Percentiles rank a stretch among this genome's conserved stretches.
phyloP scores from a whole-genome alignment of 78 protist genomes.

The Tieghemostelium lacteum region DNA sequence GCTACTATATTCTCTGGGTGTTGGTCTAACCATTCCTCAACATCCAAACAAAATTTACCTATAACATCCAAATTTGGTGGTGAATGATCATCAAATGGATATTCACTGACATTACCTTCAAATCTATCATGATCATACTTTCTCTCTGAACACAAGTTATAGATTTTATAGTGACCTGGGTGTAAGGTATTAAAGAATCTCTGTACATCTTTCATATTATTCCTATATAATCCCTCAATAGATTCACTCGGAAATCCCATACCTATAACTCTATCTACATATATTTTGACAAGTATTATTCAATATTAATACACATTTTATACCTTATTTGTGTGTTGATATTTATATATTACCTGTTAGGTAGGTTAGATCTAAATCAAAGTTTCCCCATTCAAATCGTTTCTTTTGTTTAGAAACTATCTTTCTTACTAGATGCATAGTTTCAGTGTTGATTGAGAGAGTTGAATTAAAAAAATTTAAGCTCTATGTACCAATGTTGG shows the following conservation, averaged over 20 bases:
- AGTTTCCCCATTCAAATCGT: conserved; percentile 70
- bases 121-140: conserved; percentile 80
- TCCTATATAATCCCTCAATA: conserved; percentile 61
- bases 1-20: conserved; percentile 72
- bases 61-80: conserved; percentile 82
- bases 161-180: conserved; percentile 75
- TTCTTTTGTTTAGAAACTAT: conserved; percentile 83
- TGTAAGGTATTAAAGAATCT: conserved; percentile 73
- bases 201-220: conserved; percentile 69
- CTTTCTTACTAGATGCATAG: conserved; percentile 62
- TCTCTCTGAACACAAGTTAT: conserved; percentile 90
- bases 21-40: conserved; percentile 28
- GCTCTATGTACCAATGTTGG: too few species aligned
- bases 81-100: conserved; percentile 88
- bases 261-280: conserved; percentile 69
- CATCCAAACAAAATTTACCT: conserved; percentile 44
- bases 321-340: too few species aligned
- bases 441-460: too few species aligned
- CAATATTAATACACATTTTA: too few species aligned
- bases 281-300: too few species aligned
- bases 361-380: conserved; percentile 76
- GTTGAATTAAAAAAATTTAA: too few species aligned
- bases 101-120: conserved; percentile 68
- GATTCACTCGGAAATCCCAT: conserved; percentile 83
- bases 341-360: too few species aligned